Percentiles rank a stretch among this genome's conserved stretches.
Evolutionary conservation across 2,329 filamentous ascomycete genomes (phyloP).

Genomic region (Trichoderma sp.): DNA sequence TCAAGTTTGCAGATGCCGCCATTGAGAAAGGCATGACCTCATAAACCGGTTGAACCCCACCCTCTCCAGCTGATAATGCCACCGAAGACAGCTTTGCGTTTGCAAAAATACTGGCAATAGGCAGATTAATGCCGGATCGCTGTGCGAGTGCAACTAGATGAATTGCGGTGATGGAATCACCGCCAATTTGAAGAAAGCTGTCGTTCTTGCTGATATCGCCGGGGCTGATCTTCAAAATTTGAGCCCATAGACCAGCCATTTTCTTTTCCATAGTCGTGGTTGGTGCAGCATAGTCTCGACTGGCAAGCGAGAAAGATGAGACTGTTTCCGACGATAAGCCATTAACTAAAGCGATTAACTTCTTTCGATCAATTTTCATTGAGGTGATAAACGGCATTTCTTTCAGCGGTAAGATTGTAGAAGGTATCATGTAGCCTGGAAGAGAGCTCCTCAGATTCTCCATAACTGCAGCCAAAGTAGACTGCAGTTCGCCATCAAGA

Average conservation of each 20-base stretch:
- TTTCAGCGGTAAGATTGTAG: conserved; percentile 36
- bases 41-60: not conserved
- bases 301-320: not conserved
- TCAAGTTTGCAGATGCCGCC: not conserved
- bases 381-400: conserved; percentile 29
- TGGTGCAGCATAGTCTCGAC: conserved; percentile 26
- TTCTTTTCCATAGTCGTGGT: conserved; percentile 6
- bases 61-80: not conserved
- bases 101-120: conserved; percentile 7
- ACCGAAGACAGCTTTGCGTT: conserved; percentile 9
- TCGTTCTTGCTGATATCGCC: conserved; percentile 28
- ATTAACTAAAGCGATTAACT: not conserved
- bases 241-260: conserved; percentile 15
- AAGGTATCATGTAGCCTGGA: conserved; percentile 45
- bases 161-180: conserved; percentile 45
- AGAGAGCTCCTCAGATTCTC: conserved; percentile 17
- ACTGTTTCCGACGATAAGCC: too few relatives aligned
- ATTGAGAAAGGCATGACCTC: conserved; percentile 8
- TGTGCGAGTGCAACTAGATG: conserved; percentile 16
- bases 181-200: conserved; percentile 48
- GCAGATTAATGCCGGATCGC: not conserved
- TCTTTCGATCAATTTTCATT: conserved; percentile 31
- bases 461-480: not conserved
- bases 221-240: conserved; percentile 11
- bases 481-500: not conserved